Percentiles rank a stretch among this genome's conserved stretches.
phyloP scores from a whole-genome alignment of 768 basidiomycete genomes.

The Tylopilus rubrobrunneus region DNA sequence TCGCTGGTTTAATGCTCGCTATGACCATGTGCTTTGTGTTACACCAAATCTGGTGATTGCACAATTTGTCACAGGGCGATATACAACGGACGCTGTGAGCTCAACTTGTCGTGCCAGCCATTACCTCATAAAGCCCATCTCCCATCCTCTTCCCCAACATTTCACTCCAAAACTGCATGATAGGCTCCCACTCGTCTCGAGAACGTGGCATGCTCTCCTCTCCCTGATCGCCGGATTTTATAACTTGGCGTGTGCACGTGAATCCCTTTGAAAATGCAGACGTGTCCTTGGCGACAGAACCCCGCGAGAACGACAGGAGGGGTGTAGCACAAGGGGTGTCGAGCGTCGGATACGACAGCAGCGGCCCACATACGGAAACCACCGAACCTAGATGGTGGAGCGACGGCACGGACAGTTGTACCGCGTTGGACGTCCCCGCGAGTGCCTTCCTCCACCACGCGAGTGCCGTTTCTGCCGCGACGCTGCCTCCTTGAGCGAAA shows the following conservation, averaged over 20 bases:
- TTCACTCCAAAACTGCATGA: slow-evolving; percentile 88
- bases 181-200: slow-evolving; percentile 73
- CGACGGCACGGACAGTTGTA: slow-evolving; percentile 1
- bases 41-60: background rate
- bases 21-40: background rate
- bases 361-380: slow-evolving; percentile 64
- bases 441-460: slow-evolving; percentile 47
- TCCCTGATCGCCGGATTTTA: slow-evolving; percentile 30
- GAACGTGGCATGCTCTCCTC: slow-evolving; percentile 71
- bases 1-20: background rate
- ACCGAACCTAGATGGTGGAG: slow-evolving; percentile 56
- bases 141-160: slow-evolving; percentile 51
- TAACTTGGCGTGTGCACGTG: slow-evolving; percentile 43
- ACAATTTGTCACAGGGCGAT: too few species aligned
- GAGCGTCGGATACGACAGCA: slow-evolving; percentile 75
- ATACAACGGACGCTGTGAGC: background rate
- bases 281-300: slow-evolving; percentile 41
- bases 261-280: slow-evolving; percentile 65
- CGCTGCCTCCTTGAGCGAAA: slow-evolving; percentile 82
- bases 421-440: slow-evolving; percentile 5
- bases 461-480: slow-evolving; percentile 66
- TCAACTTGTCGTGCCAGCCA: slow-evolving; percentile 32
- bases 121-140: slow-evolving; percentile 67
- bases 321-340: slow-evolving; percentile 54
- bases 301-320: slow-evolving; percentile 54